phyloP scores from a whole-genome alignment of 169 alveolate genomes.

The Hammondia hammondi region DNA sequence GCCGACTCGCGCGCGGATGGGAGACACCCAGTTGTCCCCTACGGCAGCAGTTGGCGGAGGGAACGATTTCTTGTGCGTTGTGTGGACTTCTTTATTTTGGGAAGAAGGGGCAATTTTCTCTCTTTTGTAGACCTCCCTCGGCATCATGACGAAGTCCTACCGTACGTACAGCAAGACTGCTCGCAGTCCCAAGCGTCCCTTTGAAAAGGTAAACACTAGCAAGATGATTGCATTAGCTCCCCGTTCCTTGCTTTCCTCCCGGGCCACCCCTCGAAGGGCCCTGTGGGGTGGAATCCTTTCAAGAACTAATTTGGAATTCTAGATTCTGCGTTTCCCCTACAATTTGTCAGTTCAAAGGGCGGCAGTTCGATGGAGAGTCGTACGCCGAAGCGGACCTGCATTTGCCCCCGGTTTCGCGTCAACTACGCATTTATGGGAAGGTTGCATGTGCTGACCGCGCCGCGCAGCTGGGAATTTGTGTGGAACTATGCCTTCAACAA shows the following conservation, averaged over 20 bases:
- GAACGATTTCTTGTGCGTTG: background rate
- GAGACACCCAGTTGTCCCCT: background rate
- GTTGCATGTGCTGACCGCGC: background rate
- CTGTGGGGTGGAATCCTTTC: background rate
- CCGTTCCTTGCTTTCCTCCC: background rate
- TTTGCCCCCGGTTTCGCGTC: background rate
- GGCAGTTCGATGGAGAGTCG: background rate
- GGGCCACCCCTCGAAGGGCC: background rate
- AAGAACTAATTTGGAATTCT: background rate
- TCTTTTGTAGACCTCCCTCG: background rate
- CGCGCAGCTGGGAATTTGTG: background rate
- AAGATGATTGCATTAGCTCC: background rate
- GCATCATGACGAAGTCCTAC: conserved; percentile 77
- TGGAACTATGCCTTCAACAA: too few species aligned
- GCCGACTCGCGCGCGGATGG: background rate
- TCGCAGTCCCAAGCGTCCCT: conserved; percentile 83
- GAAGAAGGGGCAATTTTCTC: background rate
- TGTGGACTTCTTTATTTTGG: background rate
- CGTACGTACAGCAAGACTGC: conserved; percentile 77
- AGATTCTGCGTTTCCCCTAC: background rate
- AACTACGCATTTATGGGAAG: background rate
- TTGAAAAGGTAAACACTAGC: conserved; percentile 76
- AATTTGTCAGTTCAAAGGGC: background rate
- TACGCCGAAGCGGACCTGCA: background rate
- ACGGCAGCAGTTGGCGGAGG: background rate